A percentile compares a stretch with the other conserved stretches of the same genome.
phyloP scores from a whole-genome alignment of 2,329 filamentous ascomycete genomes.

The Mariannaea elegans region DNA sequence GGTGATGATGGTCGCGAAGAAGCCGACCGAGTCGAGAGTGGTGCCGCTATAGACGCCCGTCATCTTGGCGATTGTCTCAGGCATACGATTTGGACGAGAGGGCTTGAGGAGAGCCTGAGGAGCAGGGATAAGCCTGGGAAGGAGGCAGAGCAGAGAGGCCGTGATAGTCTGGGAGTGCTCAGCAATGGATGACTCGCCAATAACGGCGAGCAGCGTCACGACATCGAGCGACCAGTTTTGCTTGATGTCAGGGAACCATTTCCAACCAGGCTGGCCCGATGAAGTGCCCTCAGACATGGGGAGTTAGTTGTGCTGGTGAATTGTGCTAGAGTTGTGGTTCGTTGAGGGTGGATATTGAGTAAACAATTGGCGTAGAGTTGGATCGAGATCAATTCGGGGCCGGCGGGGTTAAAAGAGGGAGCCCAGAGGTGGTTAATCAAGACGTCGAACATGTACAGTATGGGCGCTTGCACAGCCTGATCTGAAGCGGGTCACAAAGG shows the following conservation, averaged over 20 bases:
- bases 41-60: slow-evolving; percentile 67
- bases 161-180: slow-evolving; percentile 68
- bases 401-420: neutral
- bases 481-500: neutral
- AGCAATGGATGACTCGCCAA: slow-evolving; percentile 67
- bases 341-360: neutral
- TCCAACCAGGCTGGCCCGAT: slow-evolving; percentile 41
- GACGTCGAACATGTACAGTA: neutral
- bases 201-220: slow-evolving; percentile 69
- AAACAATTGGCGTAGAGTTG: neutral
- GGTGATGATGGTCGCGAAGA: slow-evolving; percentile 70
- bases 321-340: neutral
- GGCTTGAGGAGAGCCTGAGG: slow-evolving; percentile 70
- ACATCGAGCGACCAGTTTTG: slow-evolving; percentile 66
- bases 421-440: slow-evolving; percentile 5
- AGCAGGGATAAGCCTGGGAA: slow-evolving; percentile 69
- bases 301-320: slow-evolving; percentile 28
- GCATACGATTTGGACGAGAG: slow-evolving; percentile 62
- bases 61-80: slow-evolving; percentile 62
- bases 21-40: slow-evolving; percentile 63
- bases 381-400: neutral
- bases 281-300: slow-evolving; percentile 20
- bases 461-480: slow-evolving; percentile 5
- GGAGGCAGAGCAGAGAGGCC: slow-evolving; percentile 63
- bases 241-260: slow-evolving; percentile 55